Evolutionary conservation across 192 early-diverging fungal species (phyloP), one percentile per base, ranked within the genome.

Genomic region (Umbelopsis ramanniana): DNA sequence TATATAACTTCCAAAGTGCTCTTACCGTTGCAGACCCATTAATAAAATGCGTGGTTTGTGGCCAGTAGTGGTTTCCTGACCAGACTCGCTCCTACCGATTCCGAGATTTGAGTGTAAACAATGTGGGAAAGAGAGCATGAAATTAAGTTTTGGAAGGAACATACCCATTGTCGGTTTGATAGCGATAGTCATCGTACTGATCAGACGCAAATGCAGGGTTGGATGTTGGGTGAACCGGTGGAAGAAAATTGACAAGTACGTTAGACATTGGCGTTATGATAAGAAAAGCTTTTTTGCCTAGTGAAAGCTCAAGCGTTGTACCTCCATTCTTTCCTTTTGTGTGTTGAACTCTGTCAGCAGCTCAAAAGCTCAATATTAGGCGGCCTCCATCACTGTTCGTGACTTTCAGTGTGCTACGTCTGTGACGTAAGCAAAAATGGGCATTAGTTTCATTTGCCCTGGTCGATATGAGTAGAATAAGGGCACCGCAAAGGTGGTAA

Each of bases 21-120:
- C 57, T 24, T 73, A 82, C 84, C 84, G 78, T 60, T 71, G 82
- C 43, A 84, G 50, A 17, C 84, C 84, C 82, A 85, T 83, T 47
- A 85, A 66, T 26, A 85, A 57, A 29, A 85, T 75, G 24, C 82
- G 80, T 23, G 84, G 83, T 45, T 75, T 79, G 45, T 75, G 68
- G 12, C 69, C 71, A 9, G 45, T 46, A 7, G 68, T 54, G 37
- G 45, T 57, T 21, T 79, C 77, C 10, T 79, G 72, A 9, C 74
- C 54, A n/a, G 57, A 68, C 29, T 79, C 77, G 3, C 77, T 78
- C 57, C 57, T 63, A 10, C 14, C 6, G 5, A 63, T 15, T 37
- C 5, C 11, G 21, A 8, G 33, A 63, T 29, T 37, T 19, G 19
- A 10, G 19, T 12, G 48, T 50, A n/a, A 50, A 50, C 48, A 50